Conservation (phyloP, 2,329 filamentous ascomycete genomes). For the Phoma herbarum region DNA sequence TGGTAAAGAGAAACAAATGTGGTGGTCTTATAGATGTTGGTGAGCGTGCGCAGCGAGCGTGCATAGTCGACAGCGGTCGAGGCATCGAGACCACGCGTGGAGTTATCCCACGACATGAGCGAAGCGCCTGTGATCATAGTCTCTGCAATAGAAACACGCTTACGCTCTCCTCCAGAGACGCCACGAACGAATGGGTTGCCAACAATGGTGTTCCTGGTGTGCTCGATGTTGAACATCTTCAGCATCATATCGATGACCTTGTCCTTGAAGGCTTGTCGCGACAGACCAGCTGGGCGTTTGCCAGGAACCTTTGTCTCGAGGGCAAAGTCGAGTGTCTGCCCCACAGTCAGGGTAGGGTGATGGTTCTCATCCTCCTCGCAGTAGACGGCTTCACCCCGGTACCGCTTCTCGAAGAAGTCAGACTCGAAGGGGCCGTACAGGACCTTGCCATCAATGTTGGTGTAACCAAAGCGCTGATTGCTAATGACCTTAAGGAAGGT, state of each 20-base stretch:
- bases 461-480: slow-evolving; percentile 67
- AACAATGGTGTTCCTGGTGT: slow-evolving; percentile 84
- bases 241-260: slow-evolving; percentile 77
- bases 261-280: slow-evolving; percentile 77
- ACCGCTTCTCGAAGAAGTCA: slow-evolving; percentile 73
- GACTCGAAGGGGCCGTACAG: slow-evolving; percentile 77
- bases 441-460: slow-evolving; percentile 74
- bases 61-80: slow-evolving; percentile 60
- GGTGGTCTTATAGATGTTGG: slow-evolving; percentile 82
- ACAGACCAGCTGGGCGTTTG: slow-evolving; percentile 77
- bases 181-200: slow-evolving; percentile 81
- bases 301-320: slow-evolving; percentile 85
- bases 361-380: slow-evolving; percentile 89
- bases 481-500: slow-evolving; percentile 64
- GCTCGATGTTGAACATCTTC: slow-evolving; percentile 94
- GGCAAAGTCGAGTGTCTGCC: slow-evolving; percentile 86
- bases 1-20: slow-evolving; percentile 90
- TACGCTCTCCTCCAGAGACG: slow-evolving; percentile 80
- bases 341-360: slow-evolving; percentile 83
- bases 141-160: slow-evolving; percentile 83
- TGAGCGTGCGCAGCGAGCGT: slow-evolving; percentile 65
- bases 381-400: slow-evolving; percentile 84
- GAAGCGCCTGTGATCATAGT: slow-evolving; percentile 79
- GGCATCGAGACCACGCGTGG: slow-evolving; percentile 59
- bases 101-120: slow-evolving; percentile 70